phyloP scores from a whole-genome alignment of 768 basidiomycete species.

The Tulasnella sp. region DNA sequence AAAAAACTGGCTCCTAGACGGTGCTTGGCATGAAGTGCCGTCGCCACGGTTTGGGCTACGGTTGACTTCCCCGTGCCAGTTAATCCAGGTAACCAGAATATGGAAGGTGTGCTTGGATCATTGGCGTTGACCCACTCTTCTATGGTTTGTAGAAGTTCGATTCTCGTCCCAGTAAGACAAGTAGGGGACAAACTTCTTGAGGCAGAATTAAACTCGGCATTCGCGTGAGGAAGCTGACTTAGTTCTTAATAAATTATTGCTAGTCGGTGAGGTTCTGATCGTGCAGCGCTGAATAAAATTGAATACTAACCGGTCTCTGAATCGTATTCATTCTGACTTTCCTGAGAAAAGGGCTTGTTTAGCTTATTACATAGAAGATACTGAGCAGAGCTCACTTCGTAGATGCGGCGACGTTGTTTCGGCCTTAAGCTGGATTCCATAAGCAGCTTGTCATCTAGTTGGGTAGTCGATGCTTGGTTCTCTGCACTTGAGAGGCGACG shows the following conservation, averaged over 20 bases:
- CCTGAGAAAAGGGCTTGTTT: no score
- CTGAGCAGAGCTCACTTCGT: no score
- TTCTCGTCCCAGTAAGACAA: not conserved
- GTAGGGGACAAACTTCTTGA: not conserved
- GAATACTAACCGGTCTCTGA: no score
- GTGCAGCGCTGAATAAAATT: not conserved
- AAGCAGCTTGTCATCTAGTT: no score
- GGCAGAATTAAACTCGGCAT: not conserved
- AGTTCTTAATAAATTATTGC: no score
- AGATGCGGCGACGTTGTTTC: no score
- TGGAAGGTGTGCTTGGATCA: not conserved
- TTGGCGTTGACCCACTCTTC: not conserved
- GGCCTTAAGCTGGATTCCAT: no score
- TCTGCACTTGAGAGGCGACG: no score
- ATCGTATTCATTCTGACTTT: no score
- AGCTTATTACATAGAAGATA: no score
- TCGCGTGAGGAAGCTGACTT: not conserved
- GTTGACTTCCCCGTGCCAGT: constrained; percentile 32
- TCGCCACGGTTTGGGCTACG: constrained; percentile 29
- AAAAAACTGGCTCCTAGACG: constrained; percentile 28
- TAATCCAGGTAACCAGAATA: constrained; percentile 26
- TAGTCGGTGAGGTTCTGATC: not conserved
- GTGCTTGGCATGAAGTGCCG: constrained; percentile 17
- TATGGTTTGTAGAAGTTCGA: not conserved
- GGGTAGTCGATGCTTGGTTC: no score